These are phyloP conservation scores for Sesbania bispinosa DNA, from an alignment of 306 rosid species.

Conservation along the genomic window DNA sequence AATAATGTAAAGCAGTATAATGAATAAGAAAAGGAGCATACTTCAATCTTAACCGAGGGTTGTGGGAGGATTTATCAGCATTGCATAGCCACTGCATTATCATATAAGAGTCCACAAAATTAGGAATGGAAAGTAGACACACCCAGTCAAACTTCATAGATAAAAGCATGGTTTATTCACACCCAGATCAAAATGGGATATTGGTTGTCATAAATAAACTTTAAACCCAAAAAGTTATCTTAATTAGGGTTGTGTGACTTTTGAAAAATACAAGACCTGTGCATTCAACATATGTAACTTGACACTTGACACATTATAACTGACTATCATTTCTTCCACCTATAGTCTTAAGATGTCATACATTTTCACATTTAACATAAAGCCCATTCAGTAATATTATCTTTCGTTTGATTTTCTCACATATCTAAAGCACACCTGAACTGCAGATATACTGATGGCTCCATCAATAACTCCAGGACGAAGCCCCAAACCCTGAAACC, in stretches of 20 bases:
- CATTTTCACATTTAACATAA: neutral
- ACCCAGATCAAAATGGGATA: neutral
- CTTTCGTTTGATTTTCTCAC: neutral
- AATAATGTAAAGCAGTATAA: neutral
- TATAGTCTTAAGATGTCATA: neutral
- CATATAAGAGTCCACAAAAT: slow-evolving; percentile 11
- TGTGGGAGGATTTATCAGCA: slow-evolving; percentile 90
- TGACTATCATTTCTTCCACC: neutral
- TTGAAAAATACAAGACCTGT: neutral
- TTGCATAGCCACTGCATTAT: slow-evolving; percentile 92
- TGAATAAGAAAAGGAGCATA: slow-evolving; percentile 38
- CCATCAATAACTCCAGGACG: slow-evolving; percentile 93
- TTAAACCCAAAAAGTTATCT: neutral
- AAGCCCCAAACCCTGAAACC: slow-evolving; percentile 84
- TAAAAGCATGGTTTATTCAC: neutral
- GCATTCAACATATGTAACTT: neutral
- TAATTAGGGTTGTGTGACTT: neutral
- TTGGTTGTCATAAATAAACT: neutral
- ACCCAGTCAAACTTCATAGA: neutral
- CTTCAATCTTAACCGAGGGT: slow-evolving; percentile 83
- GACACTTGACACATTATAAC: neutral
- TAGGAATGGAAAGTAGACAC: slow-evolving; percentile 2
- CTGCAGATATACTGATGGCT: slow-evolving; percentile 89
- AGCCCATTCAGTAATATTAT: neutral
- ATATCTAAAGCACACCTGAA: slow-evolving; percentile 61